phyloP scores from a whole-genome alignment of 2,329 filamentous ascomycete species.

The Xylaria sp. region DNA sequence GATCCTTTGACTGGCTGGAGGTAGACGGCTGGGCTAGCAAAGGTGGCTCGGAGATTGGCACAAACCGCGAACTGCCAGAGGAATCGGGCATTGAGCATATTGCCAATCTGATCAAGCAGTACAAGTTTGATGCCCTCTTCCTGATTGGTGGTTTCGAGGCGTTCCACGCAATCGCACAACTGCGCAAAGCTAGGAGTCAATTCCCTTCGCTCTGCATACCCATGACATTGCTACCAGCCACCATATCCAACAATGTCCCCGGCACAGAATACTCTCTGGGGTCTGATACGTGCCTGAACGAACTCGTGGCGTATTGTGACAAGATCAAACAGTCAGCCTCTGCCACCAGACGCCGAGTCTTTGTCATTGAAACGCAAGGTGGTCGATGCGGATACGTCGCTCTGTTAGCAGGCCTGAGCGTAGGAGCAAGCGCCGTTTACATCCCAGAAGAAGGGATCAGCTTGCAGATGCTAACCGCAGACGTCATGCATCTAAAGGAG shows the following conservation, averaged over 20 bases:
- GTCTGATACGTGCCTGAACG: conserved; percentile 96
- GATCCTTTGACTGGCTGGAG: conserved; percentile 90
- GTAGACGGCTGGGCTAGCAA: conserved; percentile 96
- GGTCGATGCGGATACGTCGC: conserved; percentile 94
- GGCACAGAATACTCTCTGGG: conserved; percentile 97
- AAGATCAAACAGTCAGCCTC: conserved; percentile 97
- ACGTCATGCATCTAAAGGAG: conserved; percentile 88
- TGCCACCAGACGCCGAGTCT: conserved; percentile 90
- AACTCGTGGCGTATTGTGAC: conserved; percentile 94
- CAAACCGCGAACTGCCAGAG: conserved; percentile 89
- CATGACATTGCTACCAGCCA: conserved; percentile 91
- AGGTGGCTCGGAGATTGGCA: conserved; percentile 97
- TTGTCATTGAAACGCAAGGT: conserved; percentile 98
- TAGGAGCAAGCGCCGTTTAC: conserved; percentile 93
- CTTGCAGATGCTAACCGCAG: conserved; percentile 89
- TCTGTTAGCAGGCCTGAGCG: conserved; percentile 87
- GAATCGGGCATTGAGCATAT: conserved; percentile 86
- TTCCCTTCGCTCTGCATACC: conserved; percentile 92
- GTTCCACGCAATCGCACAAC: conserved; percentile 89
- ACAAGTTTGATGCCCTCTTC: conserved; percentile 91
- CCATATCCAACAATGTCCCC: conserved; percentile 98
- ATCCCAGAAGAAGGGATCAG: conserved; percentile 96
- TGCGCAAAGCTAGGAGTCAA: conserved; percentile 80
- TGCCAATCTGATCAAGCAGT: conserved; percentile 83
- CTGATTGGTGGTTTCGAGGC: conserved; percentile 96